Percentiles rank a stretch among this genome's conserved stretches.
Evolutionary conservation across 495 filamentous ascomycete species (phyloP).

Genomic region (Zalerion maritima): DNA sequence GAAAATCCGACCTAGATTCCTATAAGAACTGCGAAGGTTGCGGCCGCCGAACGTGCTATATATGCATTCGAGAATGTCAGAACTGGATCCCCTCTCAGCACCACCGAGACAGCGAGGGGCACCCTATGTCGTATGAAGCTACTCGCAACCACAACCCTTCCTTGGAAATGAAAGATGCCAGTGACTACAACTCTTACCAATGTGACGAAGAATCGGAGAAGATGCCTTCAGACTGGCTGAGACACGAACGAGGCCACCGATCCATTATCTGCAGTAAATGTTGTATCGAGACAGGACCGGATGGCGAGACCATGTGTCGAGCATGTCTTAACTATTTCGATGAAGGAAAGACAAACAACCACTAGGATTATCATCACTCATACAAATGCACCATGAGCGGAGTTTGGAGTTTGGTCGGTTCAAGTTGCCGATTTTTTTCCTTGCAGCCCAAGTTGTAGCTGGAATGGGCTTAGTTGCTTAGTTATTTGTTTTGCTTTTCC

Average conservation of each 20-base stretch:
- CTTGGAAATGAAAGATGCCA: conserved; percentile 26
- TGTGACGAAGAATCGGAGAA: conserved; percentile 4
- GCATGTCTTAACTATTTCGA: no score
- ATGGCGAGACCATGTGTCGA: conserved; percentile 32
- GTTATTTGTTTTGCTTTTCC: no score
- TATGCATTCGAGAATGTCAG: conserved; percentile 32
- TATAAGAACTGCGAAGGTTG: conserved; percentile 33
- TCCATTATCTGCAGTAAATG: conserved; percentile 30
- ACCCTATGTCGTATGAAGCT: background rate
- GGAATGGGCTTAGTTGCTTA: no score
- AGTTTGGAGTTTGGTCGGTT: no score
- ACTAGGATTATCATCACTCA: no score
- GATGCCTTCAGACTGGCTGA: conserved; percentile 5
- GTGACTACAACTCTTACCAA: conserved; percentile 9
- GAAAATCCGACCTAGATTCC: conserved; percentile 32
- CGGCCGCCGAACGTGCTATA: conserved; percentile 29
- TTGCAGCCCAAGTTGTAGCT: no score
- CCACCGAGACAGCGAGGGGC: conserved; percentile 1
- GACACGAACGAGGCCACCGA: conserved; percentile 17
- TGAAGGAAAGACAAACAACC: no score
- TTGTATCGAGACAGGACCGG: conserved; percentile 28
- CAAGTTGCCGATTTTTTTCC: no score
- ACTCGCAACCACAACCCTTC: conserved; percentile 13
- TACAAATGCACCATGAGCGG: no score
- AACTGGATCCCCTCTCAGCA: conserved; percentile 16